Evolutionary conservation across 75 land plant species (phyloP).

Genomic region (Chamaecyparis obtusa): DNA sequence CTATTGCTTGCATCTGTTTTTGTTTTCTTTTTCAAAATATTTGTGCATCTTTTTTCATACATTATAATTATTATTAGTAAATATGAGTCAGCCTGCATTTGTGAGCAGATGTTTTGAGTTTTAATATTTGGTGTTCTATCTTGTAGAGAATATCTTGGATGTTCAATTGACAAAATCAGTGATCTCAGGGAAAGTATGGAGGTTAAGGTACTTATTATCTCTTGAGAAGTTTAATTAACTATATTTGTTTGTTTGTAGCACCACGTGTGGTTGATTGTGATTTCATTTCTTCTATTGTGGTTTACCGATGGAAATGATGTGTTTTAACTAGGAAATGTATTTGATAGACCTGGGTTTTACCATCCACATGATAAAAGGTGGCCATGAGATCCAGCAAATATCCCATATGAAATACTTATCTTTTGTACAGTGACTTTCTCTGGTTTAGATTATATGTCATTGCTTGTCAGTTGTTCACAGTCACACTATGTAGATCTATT

Average conservation of each 20-base stretch:
- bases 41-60: not conserved
- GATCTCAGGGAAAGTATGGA: slow-evolving; percentile 64
- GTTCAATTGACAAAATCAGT: slow-evolving; percentile 37
- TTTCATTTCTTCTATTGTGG: not conserved
- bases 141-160: not conserved
- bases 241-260: not conserved
- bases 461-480: not conserved
- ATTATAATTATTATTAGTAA: not conserved
- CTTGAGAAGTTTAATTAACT: not conserved
- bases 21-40: not conserved
- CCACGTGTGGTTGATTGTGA: not conserved
- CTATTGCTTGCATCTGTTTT: not conserved
- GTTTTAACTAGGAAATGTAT: not conserved
- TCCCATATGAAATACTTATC: not conserved
- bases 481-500: not conserved
- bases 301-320: not conserved
- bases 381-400: not conserved
- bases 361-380: not conserved
- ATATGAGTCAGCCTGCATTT: not conserved
- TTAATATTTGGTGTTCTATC: not conserved
- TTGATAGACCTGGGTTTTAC: not conserved
- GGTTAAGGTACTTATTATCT: slow-evolving; percentile 47
- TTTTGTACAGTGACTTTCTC: no score
- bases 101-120: not conserved
- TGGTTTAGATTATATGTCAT: not conserved